phyloP scores from a whole-genome alignment of 2,329 filamentous ascomycete species.

The Phyllosticta ampelicida region DNA sequence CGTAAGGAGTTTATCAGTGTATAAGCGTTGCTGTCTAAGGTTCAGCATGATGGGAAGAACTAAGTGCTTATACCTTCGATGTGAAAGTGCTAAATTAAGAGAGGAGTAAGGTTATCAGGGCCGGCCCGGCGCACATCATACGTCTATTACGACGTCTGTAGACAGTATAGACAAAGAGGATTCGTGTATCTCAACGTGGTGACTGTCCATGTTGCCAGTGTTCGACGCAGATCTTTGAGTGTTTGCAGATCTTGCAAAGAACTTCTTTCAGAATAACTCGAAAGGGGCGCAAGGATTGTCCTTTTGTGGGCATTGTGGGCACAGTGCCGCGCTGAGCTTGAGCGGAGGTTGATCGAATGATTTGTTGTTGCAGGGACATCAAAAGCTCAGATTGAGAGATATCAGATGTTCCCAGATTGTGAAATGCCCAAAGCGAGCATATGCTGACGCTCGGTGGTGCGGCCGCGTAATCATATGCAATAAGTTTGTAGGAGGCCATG shows the following conservation, averaged over 20 bases:
- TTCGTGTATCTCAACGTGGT: background rate
- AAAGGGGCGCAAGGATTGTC: too few species aligned
- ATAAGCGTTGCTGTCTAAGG: too few species aligned
- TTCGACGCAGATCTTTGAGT: too few species aligned
- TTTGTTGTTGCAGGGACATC: background rate
- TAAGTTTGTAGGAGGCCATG: background rate
- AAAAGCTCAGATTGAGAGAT: background rate
- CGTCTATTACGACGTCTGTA: background rate
- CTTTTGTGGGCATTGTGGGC: too few species aligned
- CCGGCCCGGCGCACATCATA: background rate
- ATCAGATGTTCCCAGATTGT: background rate
- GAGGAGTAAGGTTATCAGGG: background rate
- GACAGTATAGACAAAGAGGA: background rate
- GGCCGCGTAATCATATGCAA: background rate
- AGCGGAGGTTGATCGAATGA: background rate
- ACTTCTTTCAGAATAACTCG: too few species aligned
- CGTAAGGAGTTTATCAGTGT: too few species aligned
- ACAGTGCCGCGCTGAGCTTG: background rate
- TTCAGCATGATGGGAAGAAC: too few species aligned
- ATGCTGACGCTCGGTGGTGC: background rate
- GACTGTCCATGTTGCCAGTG: too few species aligned
- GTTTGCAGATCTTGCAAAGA: too few species aligned
- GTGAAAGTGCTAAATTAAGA: too few species aligned
- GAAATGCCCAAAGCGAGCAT: background rate
- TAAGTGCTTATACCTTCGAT: too few species aligned